phyloP scores from a whole-genome alignment of 2,329 filamentous ascomycete species.

The Colletotrichum sp. region DNA sequence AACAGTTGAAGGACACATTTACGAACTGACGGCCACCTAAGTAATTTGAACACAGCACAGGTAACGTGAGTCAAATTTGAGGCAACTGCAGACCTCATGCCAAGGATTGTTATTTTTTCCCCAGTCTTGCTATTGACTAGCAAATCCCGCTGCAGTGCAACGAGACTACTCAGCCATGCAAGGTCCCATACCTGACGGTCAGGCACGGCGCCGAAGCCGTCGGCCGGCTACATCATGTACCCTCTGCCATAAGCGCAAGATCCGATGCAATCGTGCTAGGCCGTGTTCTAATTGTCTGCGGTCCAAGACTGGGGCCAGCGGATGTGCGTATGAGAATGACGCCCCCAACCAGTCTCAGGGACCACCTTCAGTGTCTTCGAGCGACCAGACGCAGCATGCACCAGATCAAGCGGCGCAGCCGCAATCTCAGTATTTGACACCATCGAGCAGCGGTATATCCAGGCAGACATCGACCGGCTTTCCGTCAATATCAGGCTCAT shows the following conservation, averaged over 20 bases:
- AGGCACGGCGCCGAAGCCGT: neutral
- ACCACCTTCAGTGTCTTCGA: neutral
- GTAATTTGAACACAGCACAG: neutral
- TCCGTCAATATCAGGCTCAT: neutral
- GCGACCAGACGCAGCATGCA: neutral
- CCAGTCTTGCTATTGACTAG: neutral
- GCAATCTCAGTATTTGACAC: neutral
- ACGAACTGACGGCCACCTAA: neutral
- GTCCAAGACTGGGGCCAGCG: conserved; percentile 31
- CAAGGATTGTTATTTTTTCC: neutral
- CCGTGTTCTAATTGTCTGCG: conserved; percentile 47
- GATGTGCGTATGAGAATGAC: conserved; percentile 36
- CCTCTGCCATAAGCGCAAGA: conserved; percentile 43
- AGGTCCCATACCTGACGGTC: neutral
- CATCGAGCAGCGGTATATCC: neutral
- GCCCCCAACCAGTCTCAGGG: conserved; percentile 12
- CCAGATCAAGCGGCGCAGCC: neutral
- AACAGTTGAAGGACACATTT: neutral
- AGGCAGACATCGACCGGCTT: conserved; percentile 13
- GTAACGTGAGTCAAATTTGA: neutral
- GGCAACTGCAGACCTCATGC: neutral
- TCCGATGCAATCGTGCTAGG: conserved; percentile 43
- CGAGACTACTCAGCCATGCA: neutral
- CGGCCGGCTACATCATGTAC: neutral
- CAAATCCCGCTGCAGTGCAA: neutral